These are phyloP conservation scores for Sclerotinia nivalis DNA, from an alignment of 2,329 filamentous ascomycete genomes.

Conservation along the genomic window DNA sequence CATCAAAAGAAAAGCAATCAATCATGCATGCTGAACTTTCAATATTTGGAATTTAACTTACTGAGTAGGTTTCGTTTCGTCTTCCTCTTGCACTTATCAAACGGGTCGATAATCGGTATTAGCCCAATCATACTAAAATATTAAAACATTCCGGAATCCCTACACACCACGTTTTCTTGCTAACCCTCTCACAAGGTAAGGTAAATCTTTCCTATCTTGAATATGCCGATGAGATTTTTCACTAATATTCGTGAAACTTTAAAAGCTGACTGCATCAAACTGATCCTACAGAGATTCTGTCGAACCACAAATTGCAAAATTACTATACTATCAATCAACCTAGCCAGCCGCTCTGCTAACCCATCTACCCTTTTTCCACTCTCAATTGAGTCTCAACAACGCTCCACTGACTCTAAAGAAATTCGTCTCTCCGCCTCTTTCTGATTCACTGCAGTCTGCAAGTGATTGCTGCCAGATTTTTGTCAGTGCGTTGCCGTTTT, in stretches of 20 bases:
- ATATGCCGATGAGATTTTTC: not conserved
- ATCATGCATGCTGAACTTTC: not conserved
- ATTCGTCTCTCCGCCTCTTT: slow-evolving; percentile 1
- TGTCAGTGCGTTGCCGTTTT: slow-evolving; percentile 20
- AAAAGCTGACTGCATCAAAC: slow-evolving; percentile 19
- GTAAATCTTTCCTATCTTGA: slow-evolving; percentile 2
- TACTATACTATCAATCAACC: not conserved
- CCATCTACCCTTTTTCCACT: not conserved
- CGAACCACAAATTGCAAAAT: not conserved
- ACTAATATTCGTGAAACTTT: not conserved
- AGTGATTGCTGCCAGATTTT: slow-evolving; percentile 3
- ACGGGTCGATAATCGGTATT: not conserved
- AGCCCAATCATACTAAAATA: not conserved
- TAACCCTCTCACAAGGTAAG: not conserved
- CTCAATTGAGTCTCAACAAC: not conserved
- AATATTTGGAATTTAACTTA: too few species aligned
- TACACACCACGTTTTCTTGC: slow-evolving; percentile 17
- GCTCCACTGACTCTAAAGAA: not conserved
- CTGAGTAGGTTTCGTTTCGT: not conserved
- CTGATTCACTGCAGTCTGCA: slow-evolving; percentile 11
- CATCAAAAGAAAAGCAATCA: not conserved
- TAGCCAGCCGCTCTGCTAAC: not conserved
- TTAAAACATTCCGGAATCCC: not conserved
- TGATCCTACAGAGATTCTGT: slow-evolving; percentile 6
- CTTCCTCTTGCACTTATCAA: not conserved